Base-by-base conservation (phyloP, 192 early-diverging fungal species). In the Spinellus fusiger region DNA sequence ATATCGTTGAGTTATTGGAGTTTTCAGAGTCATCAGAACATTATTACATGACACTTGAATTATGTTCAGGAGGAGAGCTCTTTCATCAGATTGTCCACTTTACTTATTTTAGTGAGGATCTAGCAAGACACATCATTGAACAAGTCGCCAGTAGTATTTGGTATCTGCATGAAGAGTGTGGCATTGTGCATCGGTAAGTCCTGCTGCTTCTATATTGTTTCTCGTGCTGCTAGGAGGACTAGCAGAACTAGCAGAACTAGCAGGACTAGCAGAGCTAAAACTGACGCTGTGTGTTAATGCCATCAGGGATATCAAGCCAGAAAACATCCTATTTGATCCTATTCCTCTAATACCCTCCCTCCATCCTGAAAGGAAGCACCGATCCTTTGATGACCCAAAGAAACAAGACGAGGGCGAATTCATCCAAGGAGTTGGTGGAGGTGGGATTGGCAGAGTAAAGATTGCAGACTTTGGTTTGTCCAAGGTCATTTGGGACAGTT, bases 391-490 rank as follows among this genome's bases (percentile, higher is more conserved):
- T 56, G 86, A 85, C 34, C 80, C 78, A 7, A 80, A 79, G 28
- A 89, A 88, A 62, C 78, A 86, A 62, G 85, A 84, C 47, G 90
- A 93, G 56, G 90, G 89, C 0, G 69, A 83, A 6, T 91, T 90
- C 65, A 80, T 83, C 33, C 69, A 77, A 0, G 85, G 84, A 26
- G 69, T 93, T 23, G 89, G 89, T 49, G 91, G 88, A 32, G 90
- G 89, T 38, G 89, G 90, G 12, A 88, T 94, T 60, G 93, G 91
- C 2, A 69, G 74, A 31, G 82, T 94, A 62, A 92, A 91, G 74
- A 82, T 95, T 54, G 90, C 91, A 28, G 91, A 95, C 70, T 95
- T 95, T 81, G 91, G 93, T 3, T 65, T 95, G 18, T 91, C 90
- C 46, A 93, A 93, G 70, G 82, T 92, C 22, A 83, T 92, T 16